phyloP scores from a whole-genome alignment of 306 rosid species.

The Begonia peltatifolia region DNA sequence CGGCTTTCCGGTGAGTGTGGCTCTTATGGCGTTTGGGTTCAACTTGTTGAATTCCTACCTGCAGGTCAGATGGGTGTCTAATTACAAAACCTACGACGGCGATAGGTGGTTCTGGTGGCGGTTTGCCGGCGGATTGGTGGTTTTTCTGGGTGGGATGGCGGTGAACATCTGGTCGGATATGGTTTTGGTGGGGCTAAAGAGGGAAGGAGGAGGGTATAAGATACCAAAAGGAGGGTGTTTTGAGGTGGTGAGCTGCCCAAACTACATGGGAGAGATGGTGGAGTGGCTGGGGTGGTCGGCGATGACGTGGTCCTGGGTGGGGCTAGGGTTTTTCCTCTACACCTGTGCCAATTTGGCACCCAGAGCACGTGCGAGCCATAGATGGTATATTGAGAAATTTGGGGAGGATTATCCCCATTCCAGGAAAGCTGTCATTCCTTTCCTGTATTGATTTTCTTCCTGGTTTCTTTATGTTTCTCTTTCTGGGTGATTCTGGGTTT shows the following conservation, averaged over 20 bases:
- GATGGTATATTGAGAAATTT: constrained; percentile 74
- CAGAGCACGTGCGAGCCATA: constrained; percentile 50
- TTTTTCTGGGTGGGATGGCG: constrained; percentile 41
- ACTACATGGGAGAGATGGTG: constrained; percentile 59
- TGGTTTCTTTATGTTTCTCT: too few relatives aligned
- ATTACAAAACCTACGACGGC: constrained; percentile 23
- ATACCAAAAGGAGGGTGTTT: constrained; percentile 62
- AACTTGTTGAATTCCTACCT: constrained; percentile 49
- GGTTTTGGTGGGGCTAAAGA: constrained; percentile 42
- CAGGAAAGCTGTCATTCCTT: constrained; percentile 65
- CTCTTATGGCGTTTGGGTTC: constrained; percentile 35
- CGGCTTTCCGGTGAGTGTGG: constrained; percentile 38
- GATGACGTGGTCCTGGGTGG: constrained; percentile 70
- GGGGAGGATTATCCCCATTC: constrained; percentile 62
- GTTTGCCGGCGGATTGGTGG: constrained; percentile 20
- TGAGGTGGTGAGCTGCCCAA: constrained; percentile 65
- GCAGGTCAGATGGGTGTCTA: constrained; percentile 55
- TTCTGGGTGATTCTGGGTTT: too few relatives aligned
- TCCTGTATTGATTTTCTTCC: constrained; percentile 34
- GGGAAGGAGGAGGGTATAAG: constrained; percentile 47
- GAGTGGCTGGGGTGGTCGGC: constrained; percentile 86
- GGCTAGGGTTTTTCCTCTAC: constrained; percentile 44
- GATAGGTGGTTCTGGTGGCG: constrained; percentile 37
- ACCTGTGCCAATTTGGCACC: constrained; percentile 80
- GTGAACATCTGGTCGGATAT: constrained; percentile 55